Percentiles rank a stretch among this genome's conserved stretches.
These are phyloP conservation scores for Xylariaceae sp. DNA, from an alignment of 2,329 filamentous ascomycete genomes.

Conservation along the genomic window DNA sequence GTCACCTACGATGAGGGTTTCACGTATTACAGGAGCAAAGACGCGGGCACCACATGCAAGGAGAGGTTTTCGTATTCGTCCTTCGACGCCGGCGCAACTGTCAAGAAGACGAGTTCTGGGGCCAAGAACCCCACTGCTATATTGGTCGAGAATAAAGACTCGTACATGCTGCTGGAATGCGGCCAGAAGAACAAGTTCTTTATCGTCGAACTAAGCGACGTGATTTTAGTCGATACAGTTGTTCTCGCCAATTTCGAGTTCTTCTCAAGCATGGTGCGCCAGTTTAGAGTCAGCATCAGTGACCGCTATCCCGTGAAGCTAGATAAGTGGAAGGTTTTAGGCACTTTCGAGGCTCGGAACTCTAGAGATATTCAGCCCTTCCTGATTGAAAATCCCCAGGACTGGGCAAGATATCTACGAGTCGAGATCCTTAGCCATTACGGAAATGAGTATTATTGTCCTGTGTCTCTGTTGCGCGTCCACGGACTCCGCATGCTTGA, in stretches of 20 bases:
- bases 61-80: constrained; percentile 97
- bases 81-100: constrained; percentile 93
- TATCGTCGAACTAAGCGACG: constrained; percentile 91
- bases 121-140: constrained; percentile 89
- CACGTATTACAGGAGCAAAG: constrained; percentile 76
- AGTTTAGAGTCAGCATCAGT: constrained; percentile 89
- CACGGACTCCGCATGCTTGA: constrained; percentile 98
- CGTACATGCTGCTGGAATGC: constrained; percentile 96
- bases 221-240: constrained; percentile 86
- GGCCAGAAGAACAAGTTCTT: constrained; percentile 87
- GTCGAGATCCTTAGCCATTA: constrained; percentile 94
- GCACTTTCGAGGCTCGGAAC: constrained; percentile 89
- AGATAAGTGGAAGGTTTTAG: constrained; percentile 90
- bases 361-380: constrained; percentile 94
- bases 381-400: constrained; percentile 89
- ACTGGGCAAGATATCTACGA: constrained; percentile 92
- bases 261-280: constrained; percentile 95
- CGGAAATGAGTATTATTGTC: constrained; percentile 96
- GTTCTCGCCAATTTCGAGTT: constrained; percentile 99
- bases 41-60: constrained; percentile 96
- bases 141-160: constrained; percentile 95
- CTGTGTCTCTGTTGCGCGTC: constrained; percentile 85
- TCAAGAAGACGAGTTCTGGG: constrained; percentile 86
- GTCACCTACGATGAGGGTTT: constrained; percentile 56
- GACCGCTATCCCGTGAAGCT: constrained; percentile 92